phyloP scores from a whole-genome alignment of 2,329 filamentous ascomycete genomes.

The Hirsutella minnesotensis region DNA sequence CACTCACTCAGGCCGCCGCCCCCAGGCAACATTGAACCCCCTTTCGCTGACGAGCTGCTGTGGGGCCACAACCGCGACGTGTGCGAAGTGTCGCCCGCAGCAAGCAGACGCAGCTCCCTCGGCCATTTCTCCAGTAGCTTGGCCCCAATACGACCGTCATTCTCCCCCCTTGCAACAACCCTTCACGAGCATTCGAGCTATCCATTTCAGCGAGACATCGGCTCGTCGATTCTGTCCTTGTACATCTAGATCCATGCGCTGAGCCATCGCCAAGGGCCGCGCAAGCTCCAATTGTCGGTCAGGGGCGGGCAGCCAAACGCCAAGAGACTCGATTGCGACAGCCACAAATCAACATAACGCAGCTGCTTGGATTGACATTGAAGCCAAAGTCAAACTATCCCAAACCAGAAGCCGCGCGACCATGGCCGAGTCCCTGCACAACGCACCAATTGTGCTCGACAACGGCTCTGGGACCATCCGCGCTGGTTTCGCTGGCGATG shows the following conservation, averaged over 20 bases:
- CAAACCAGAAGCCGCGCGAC: neutral
- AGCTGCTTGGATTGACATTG: no score
- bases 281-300: neutral
- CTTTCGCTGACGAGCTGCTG: neutral
- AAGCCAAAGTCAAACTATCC: neutral
- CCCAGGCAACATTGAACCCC: neutral
- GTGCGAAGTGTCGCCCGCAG: neutral
- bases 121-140: neutral
- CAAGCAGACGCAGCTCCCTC: neutral
- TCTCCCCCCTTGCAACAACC: neutral
- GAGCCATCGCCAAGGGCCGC: neutral
- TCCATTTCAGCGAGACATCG: neutral
- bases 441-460: constrained; percentile 96
- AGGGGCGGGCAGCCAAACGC: neutral
- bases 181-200: neutral
- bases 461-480: constrained; percentile 97
- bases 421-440: constrained; percentile 65
- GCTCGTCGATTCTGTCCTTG: neutral
- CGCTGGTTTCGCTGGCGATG: constrained; percentile 92
- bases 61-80: neutral
- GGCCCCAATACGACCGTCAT: neutral
- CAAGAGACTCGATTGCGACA: neutral
- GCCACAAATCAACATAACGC: no score
- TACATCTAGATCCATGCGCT: neutral
- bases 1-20: neutral